Evolutionary conservation across 805 yeast genomes (phyloP), one percentile per base, ranked within the genome.

Genomic region (Kazachstania bromeliacearum): DNA sequence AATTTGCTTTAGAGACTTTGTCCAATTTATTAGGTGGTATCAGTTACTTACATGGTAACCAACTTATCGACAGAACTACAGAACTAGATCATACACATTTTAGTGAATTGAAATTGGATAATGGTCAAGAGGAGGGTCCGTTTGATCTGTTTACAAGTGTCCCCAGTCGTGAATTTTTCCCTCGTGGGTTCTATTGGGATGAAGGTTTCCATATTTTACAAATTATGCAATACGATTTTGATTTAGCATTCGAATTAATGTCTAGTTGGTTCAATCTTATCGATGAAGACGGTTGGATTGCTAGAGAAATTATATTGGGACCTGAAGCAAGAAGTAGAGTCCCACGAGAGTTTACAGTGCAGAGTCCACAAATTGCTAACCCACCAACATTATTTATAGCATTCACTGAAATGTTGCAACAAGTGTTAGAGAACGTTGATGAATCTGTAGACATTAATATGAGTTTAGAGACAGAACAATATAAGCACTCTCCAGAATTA

Each of bases 181-280:
- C 98, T 3, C 71, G 98, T 44, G 98, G 98, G 0, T 92, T 92
- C 53, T 85, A 84, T 53, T 92, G 98, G 98, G 98, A 92, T 60
- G 98, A 92, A 61, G 98, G 98, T 0, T 92, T 92, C 60, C 96
- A 89, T 57, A 65, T 89, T 41, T 64, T 88, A 28, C 94, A 94
- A 6, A 64, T 92, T 26, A 59, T 83, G 47, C 79, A 80, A 33
- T 88, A 80, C 54, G 97, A 92, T 59, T 69, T 83, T 12, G 95
- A 85, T 51, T 64, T 88, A 30, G 84, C 77, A 0, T 65, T 87
- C 42, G 92, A 85, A 45, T 78, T 92, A 13, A 54, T 88, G 39
- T 70, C 78, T 51, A 82, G 95, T 35, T 92, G 98, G 98, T 84
- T 89, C 55, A 59, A 70, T 25, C 60, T 84, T 28, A 84, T 87